Percentiles rank a stretch among this genome's conserved stretches.
phyloP scores from a whole-genome alignment of 345 rosid species.

The Salix dunnii region DNA sequence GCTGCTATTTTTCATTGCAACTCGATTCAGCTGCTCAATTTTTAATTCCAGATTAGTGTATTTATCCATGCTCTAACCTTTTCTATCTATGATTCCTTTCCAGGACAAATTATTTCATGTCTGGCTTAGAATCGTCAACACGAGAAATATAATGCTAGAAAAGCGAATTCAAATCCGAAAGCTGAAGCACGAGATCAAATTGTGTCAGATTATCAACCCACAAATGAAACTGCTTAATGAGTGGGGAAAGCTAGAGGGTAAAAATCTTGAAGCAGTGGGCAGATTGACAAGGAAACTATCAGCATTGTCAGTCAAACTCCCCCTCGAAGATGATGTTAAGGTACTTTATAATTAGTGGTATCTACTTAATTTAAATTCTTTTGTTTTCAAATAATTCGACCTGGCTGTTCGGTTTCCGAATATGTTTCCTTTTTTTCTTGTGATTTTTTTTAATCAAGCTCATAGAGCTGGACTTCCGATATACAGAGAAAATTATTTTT shows the following conservation, averaged over 20 bases:
- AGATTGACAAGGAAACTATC: conserved; percentile 58
- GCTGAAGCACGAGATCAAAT: conserved; percentile 40
- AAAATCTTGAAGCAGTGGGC: conserved; percentile 54
- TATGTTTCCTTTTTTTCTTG: no score
- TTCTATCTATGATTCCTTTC: background rate
- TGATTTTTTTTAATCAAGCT: no score
- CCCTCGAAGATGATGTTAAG: conserved; percentile 49
- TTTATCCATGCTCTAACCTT: no score
- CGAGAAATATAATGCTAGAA: conserved; percentile 40
- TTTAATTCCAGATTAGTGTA: no score
- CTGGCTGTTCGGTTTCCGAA: no score
- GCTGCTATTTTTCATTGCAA: no score
- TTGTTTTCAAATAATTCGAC: no score
- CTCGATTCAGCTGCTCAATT: no score
- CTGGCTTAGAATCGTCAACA: conserved; percentile 43
- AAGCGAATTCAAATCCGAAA: conserved; percentile 39
- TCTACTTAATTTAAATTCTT: no score
- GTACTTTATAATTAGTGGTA: conserved; percentile 16
- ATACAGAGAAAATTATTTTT: no score
- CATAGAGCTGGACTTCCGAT: no score
- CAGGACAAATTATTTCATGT: conserved; percentile 51
- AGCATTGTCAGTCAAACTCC: conserved; percentile 45
- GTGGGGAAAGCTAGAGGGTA: conserved; percentile 48
- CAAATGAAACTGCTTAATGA: conserved; percentile 49
- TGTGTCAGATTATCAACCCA: conserved; percentile 36